These are phyloP conservation scores for Pythium aristosporum DNA, from an alignment of 352 stramenopile genomes.

Conservation along the genomic window DNA sequence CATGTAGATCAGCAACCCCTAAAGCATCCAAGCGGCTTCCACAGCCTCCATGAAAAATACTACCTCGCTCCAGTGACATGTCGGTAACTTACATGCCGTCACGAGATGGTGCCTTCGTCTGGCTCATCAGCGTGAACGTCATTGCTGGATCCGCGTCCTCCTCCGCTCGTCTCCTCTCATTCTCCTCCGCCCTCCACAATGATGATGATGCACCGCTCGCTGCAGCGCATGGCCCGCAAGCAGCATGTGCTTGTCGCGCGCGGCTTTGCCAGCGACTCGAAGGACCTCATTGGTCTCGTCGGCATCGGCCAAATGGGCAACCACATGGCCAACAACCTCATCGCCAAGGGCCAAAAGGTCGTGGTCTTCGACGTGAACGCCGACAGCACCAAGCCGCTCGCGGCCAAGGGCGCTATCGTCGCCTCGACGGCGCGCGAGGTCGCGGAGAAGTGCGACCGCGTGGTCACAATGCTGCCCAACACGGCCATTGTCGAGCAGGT, in stretches of 20 bases:
- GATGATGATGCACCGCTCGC: conserved; percentile 21
- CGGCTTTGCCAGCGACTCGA: conserved; percentile 27
- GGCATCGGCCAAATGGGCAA: conserved; percentile 94
- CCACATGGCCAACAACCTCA: conserved; percentile 92
- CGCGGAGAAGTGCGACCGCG: conserved; percentile 70
- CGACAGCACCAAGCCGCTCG: conserved; percentile 49
- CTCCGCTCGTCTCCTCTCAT: neutral
- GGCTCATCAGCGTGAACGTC: conserved; percentile 5
- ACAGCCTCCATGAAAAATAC: conserved; percentile 1
- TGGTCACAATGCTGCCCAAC: conserved; percentile 96
- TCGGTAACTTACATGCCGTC: conserved; percentile 8
- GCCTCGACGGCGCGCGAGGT: conserved; percentile 67
- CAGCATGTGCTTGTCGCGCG: conserved; percentile 17
- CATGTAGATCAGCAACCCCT: neutral
- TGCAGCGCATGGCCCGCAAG: conserved; percentile 1
- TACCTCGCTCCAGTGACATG: conserved; percentile 4
- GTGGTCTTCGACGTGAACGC: conserved; percentile 80
- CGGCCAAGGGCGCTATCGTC: conserved; percentile 48
- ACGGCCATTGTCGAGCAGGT: conserved; percentile 85
- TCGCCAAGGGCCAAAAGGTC: conserved; percentile 73
- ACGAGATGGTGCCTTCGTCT: neutral
- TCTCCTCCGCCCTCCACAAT: neutral
- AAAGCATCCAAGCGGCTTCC: neutral
- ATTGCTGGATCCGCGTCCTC: conserved; percentile 16
- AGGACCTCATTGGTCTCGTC: conserved; percentile 83